These are phyloP conservation scores for Coniella lustricola DNA, from an alignment of 2,329 filamentous ascomycete genomes.

Conservation along the genomic window DNA sequence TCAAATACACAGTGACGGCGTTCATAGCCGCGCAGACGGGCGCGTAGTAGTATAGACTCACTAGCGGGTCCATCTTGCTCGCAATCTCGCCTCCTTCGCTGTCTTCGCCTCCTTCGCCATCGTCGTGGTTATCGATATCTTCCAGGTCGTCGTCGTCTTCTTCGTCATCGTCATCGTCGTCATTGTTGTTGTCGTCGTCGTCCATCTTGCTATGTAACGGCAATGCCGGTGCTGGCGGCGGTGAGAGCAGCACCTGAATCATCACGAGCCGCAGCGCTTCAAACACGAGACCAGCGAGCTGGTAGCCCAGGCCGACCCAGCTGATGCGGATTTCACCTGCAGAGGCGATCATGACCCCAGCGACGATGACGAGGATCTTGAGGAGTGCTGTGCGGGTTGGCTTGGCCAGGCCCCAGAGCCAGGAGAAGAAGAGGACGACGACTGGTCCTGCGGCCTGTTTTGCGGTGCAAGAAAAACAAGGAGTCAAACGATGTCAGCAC, in stretches of 20 bases:
- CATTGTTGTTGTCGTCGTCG: too few species aligned
- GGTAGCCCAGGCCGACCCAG: slow-evolving; percentile 58
- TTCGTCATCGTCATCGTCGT: too few species aligned
- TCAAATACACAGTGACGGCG: slow-evolving; percentile 58
- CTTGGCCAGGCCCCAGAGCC: slow-evolving; percentile 47
- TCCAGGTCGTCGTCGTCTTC: too few species aligned
- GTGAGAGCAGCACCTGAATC: slow-evolving; percentile 73
- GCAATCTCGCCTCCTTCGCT: too few species aligned
- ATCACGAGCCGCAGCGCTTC: slow-evolving; percentile 78
- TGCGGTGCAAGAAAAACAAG: too few species aligned
- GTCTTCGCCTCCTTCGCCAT: too few species aligned
- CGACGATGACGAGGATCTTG: slow-evolving; percentile 46
- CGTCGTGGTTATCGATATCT: slow-evolving; percentile 33
- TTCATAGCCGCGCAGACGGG: slow-evolving; percentile 81
- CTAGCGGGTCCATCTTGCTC: slow-evolving; percentile 83
- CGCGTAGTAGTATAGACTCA: slow-evolving; percentile 85
- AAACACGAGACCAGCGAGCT: slow-evolving; percentile 69
- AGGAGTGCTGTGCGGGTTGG: slow-evolving; percentile 37
- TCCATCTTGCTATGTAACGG: too few species aligned
- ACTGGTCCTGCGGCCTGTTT: slow-evolving; percentile 56
- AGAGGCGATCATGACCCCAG: slow-evolving; percentile 45
- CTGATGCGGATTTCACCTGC: slow-evolving; percentile 63
- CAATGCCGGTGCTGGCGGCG: too few species aligned
- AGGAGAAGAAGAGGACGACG: slow-evolving; percentile 59
- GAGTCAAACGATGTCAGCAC: too few species aligned